These are phyloP conservation scores for Isabelozyma heimii DNA, from an alignment of 805 yeast species.

Conservation along the genomic window DNA sequence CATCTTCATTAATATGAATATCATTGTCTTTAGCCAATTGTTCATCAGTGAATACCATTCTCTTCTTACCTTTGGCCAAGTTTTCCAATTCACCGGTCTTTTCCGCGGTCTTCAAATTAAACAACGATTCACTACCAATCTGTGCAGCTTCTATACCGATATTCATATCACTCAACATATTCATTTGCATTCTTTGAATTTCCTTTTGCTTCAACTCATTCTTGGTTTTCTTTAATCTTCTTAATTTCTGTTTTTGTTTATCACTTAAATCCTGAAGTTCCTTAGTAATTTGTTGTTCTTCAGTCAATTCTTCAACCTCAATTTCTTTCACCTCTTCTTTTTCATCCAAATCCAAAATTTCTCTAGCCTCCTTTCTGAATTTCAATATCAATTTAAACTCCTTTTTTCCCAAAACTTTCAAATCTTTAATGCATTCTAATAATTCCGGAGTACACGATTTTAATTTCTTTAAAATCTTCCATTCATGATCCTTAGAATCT, in stretches of 20 bases:
- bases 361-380: conserved; percentile 89
- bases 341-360: conserved; percentile 64
- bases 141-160: conserved; percentile 91
- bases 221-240: conserved; percentile 77
- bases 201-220: conserved; percentile 88
- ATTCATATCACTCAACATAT: conserved; percentile 89
- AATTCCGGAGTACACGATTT: conserved; percentile 79
- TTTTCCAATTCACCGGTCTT: conserved; percentile 79
- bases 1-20: conserved; percentile 49
- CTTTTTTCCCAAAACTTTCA: conserved; percentile 90
- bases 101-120: conserved; percentile 81
- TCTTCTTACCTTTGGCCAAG: conserved; percentile 72
- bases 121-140: conserved; percentile 73
- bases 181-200: conserved; percentile 88
- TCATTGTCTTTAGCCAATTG: conserved; percentile 56
- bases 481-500: conserved; percentile 53
- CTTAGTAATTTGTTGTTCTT: conserved; percentile 85
- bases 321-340: conserved; percentile 51
- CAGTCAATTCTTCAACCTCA: conserved; percentile 71
- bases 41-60: conserved; percentile 56
- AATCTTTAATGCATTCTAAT: conserved; percentile 80
- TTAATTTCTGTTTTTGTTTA: conserved; percentile 63
- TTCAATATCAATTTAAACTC: conserved; percentile 82
- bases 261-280: conserved; percentile 76
- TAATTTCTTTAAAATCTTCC: conserved; percentile 68